Evolutionary conservation across 2,329 filamentous ascomycete genomes (phyloP), one percentile per base, ranked within the genome.

Genomic region (Penicillium sp.): DNA sequence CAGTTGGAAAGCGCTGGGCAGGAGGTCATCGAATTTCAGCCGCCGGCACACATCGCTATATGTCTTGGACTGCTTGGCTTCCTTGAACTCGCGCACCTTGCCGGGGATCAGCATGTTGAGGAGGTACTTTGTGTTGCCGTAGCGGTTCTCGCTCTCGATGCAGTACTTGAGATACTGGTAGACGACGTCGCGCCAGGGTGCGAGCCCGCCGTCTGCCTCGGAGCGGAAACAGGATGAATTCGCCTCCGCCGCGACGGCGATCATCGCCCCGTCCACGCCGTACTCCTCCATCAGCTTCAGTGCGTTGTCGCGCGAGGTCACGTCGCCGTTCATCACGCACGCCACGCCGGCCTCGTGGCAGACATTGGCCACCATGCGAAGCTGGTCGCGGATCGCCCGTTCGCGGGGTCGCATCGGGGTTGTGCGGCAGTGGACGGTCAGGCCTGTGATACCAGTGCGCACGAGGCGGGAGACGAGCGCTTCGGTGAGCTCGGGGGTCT

Each of bases 371-470:
- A 99, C 84, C 90, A 96, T 96, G 59, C 84, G 84, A 61, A 99
- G 81, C 76, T 97, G 93, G 25, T 88, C 88, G 17, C 95, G 86
- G 59, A 98, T 92, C 2, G 94, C 95, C 25, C 87, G 84, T 77
- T 98, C 92, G 50, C 93, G 83, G 1, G 94, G 93, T 39, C 95
- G 86, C 95, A 99, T 99, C 1, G 93, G 91, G 5, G 93, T 94
- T 0, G 95, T 99, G 25, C 95, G 91, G 78, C 95, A 99, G 79
- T 99, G 95, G 0, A 99, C 86, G 0, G 95, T 98, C 64, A 99
- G 80, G 0, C 90, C 93, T 2, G 89, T 95, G 73, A 99, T 98
- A 1, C 95, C 95, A 0, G 95, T 99, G 53, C 83, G 84, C 65
- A 91, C 90, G 3, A 99, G 86, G 58, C 86, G 83, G 54, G 88